Percentiles rank a stretch among this genome's conserved stretches.
Evolutionary conservation across 164 flowering plant genomes (phyloP).

Genomic region (Pachysandra terminalis): DNA sequence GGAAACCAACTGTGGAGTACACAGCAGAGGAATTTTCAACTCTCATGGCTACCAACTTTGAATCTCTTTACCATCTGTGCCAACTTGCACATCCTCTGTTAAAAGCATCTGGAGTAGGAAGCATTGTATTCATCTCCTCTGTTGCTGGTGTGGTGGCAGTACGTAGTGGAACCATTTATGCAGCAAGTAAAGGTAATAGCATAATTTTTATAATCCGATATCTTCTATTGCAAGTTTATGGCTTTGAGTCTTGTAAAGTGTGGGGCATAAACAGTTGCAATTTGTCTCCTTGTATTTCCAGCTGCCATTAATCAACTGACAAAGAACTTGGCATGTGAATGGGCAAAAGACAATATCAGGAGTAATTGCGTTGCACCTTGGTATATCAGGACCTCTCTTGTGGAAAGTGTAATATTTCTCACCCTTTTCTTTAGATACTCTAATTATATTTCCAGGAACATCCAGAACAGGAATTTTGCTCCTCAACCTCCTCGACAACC

Average conservation of each 20-base stretch:
- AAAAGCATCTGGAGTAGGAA: conserved; percentile 44
- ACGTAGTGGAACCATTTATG: conserved; percentile 24
- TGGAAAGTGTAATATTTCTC: conserved; percentile 18
- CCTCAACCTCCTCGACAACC: neutral
- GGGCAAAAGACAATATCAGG: conserved; percentile 36
- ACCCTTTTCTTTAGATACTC: neutral
- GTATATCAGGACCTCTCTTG: conserved; percentile 21
- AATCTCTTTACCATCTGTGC: conserved; percentile 42
- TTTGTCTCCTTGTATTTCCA: conserved; percentile 9
- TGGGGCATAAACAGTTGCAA: neutral
- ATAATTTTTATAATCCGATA: neutral
- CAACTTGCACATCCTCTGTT: conserved; percentile 59
- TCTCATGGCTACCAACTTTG: conserved; percentile 42
- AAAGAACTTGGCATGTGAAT: conserved; percentile 35
- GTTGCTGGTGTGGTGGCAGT: conserved; percentile 31
- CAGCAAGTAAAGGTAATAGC: conserved; percentile 42
- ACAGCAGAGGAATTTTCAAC: conserved; percentile 38
- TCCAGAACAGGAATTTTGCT: neutral
- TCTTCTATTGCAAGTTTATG: neutral
- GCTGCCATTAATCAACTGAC: conserved; percentile 41
- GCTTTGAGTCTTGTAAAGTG: neutral
- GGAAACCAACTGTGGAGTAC: conserved; percentile 32
- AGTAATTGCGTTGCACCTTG: conserved; percentile 33
- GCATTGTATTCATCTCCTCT: conserved; percentile 49
- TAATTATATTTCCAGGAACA: neutral